phyloP scores from a whole-genome alignment of 1,284 basidiomycete genomes.

The Leccinum pseudoinsigne region DNA sequence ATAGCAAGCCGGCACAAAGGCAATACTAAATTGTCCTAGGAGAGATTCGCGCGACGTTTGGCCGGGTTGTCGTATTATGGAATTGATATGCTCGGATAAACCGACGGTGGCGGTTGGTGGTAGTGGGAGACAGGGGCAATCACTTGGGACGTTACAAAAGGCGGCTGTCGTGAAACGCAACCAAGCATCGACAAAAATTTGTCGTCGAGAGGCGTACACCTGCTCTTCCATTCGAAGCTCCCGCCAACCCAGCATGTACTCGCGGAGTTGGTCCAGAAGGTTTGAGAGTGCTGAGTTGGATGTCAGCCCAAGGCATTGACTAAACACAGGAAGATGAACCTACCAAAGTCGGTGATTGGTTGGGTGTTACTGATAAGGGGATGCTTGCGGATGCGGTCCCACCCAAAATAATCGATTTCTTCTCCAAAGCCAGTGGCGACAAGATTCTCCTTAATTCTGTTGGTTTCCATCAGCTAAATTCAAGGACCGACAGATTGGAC shows the following conservation, averaged over 20 bases:
- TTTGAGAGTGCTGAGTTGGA: slow-evolving; percentile 17
- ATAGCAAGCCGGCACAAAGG: slow-evolving; percentile 17
- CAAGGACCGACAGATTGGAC: slow-evolving; percentile 3
- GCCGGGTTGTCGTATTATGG: slow-evolving; percentile 26
- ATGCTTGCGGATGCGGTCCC: slow-evolving; percentile 32
- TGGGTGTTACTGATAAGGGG: slow-evolving; percentile 28
- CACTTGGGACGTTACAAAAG: slow-evolving; percentile 17
- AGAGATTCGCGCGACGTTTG: slow-evolving; percentile 11
- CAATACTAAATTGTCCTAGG: slow-evolving; percentile 16
- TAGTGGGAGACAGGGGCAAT: slow-evolving; percentile 25
- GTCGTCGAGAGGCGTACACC: slow-evolving; percentile 28
- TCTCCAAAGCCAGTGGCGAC: slow-evolving; percentile 22
- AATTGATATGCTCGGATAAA: slow-evolving; percentile 21
- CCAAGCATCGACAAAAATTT: slow-evolving; percentile 30
- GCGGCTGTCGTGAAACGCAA: slow-evolving; percentile 16
- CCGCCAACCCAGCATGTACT: slow-evolving; percentile 34
- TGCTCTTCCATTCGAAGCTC: slow-evolving; percentile 34
- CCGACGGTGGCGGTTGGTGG: slow-evolving; percentile 29
- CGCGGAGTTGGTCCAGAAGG: slow-evolving; percentile 26
- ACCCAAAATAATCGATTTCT: slow-evolving; percentile 32
- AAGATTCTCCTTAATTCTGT: slow-evolving; percentile 23
- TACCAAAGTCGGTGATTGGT: slow-evolving; percentile 22
- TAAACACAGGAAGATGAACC: neutral
- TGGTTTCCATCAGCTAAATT: slow-evolving; percentile 13
- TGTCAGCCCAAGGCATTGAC: slow-evolving; percentile 9